A percentile compares a stretch with the other conserved stretches of the same genome.
Evolutionary conservation across 371 early-diverging fungal species (phyloP).

Genomic region (Lichtheimia hyalospora): DNA sequence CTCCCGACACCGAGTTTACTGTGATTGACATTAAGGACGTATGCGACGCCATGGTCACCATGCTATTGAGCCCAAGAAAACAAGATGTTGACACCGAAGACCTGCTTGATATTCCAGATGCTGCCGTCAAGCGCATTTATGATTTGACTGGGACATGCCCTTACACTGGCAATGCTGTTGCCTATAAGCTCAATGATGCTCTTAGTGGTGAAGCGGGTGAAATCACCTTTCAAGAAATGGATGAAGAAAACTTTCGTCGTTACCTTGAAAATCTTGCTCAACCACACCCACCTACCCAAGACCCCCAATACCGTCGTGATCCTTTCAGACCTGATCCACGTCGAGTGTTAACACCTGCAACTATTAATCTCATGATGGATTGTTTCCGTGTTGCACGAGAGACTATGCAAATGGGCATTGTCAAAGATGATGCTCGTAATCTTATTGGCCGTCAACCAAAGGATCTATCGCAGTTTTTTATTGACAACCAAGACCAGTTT

Average conservation of each 20-base stretch:
- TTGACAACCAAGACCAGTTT: constrained; percentile 12
- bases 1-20: not conserved
- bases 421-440: constrained; percentile 14
- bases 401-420: not conserved
- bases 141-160: constrained; percentile 11
- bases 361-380: constrained; percentile 11
- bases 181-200: constrained; percentile 4
- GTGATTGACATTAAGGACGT: constrained; percentile 14
- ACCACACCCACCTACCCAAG: not conserved
- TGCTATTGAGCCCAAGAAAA: constrained; percentile 10
- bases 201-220: constrained; percentile 7
- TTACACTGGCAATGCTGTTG: constrained; percentile 8
- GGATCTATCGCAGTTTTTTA: constrained; percentile 14
- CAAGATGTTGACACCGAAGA: constrained; percentile 7
- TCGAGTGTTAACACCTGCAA: constrained; percentile 2
- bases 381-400: constrained; percentile 3
- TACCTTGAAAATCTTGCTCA: constrained; percentile 8
- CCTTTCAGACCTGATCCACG: not conserved
- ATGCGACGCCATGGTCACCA: constrained; percentile 14
- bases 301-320: not conserved
- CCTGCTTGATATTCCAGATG: constrained; percentile 4
- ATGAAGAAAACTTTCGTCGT: constrained; percentile 2
- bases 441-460: constrained; percentile 13
- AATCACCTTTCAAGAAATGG: constrained; percentile 5
- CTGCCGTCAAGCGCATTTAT: constrained; percentile 15